phyloP scores from a whole-genome alignment of 805 yeast genomes.

The Sugiyamaella americana region DNA sequence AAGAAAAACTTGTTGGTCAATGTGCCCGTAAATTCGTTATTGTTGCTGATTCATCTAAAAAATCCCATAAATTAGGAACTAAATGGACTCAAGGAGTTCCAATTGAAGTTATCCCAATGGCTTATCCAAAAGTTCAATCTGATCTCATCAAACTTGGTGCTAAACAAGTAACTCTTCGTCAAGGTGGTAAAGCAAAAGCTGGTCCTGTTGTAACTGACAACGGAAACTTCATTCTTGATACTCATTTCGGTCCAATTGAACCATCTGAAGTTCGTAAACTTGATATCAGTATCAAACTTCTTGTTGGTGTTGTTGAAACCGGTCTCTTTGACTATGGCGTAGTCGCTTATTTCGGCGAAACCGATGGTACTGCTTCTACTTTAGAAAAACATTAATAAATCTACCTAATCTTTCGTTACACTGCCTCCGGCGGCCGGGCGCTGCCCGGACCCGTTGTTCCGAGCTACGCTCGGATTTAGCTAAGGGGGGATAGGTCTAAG shows the following conservation, averaged over 20 bases:
- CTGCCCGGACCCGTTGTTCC: too few species aligned
- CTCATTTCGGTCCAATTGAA: conserved; percentile 76
- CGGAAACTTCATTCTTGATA: conserved; percentile 88
- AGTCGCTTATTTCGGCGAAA: conserved; percentile 85
- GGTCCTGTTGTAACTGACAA: conserved; percentile 97
- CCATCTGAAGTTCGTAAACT: conserved; percentile 41
- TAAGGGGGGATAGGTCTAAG: too few species aligned
- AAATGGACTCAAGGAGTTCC: conserved; percentile 91
- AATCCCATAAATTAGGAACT: conserved; percentile 65
- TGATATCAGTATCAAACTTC: conserved; percentile 58
- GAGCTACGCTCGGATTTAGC: too few species aligned
- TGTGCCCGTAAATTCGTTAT: conserved; percentile 70
- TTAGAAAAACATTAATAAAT: not conserved
- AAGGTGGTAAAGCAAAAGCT: conserved; percentile 88
- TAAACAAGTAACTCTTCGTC: conserved; percentile 56
- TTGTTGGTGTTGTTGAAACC: conserved; percentile 95
- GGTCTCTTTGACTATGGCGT: conserved; percentile 74
- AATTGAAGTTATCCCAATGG: conserved; percentile 86
- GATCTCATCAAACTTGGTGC: conserved; percentile 66
- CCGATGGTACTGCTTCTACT: conserved; percentile 52
- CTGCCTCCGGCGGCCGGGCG: too few species aligned
- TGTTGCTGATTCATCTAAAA: conserved; percentile 90
- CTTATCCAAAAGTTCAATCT: conserved; percentile 67
- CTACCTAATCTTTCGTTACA: too few species aligned
- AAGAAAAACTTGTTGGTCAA: conserved; percentile 88